phyloP scores from a whole-genome alignment of 1,284 basidiomycete genomes.

The Cryptococcus maquisensis region DNA sequence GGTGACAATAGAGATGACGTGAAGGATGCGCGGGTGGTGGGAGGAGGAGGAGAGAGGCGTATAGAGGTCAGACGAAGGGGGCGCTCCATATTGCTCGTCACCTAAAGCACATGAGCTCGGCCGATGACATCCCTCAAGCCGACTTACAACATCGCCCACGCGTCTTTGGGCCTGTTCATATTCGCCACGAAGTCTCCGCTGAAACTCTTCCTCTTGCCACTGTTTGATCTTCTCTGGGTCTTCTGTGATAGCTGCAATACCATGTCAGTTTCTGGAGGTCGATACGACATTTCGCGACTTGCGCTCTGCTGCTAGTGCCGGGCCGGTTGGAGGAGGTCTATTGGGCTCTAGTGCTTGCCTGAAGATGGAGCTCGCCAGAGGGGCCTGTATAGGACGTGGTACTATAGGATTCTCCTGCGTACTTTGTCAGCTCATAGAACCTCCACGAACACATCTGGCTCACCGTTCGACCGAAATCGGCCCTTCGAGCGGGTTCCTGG shows the following conservation, averaged over 20 bases:
- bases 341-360: slow-evolving; percentile 24
- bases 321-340: background rate
- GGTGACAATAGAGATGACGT: slow-evolving; percentile 72
- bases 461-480: slow-evolving; percentile 7
- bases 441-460: background rate
- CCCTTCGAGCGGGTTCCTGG: slow-evolving; percentile 4
- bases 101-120: slow-evolving; percentile 48
- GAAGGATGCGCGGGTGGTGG: slow-evolving; percentile 70
- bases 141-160: slow-evolving; percentile 65
- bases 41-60: slow-evolving; percentile 68
- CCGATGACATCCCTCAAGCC: background rate
- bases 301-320: slow-evolving; percentile 12
- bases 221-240: slow-evolving; percentile 55
- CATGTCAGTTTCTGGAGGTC: background rate
- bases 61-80: slow-evolving; percentile 66
- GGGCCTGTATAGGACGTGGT: slow-evolving; percentile 11
- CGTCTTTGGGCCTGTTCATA: slow-evolving; percentile 68
- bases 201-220: slow-evolving; percentile 67
- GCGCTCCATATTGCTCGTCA: slow-evolving; percentile 61
- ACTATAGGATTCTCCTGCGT: slow-evolving; percentile 13
- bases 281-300: background rate
- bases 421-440: background rate
- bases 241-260: slow-evolving; percentile 9
- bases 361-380: slow-evolving; percentile 35
- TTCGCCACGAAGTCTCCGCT: slow-evolving; percentile 65